Percentiles rank a stretch among this genome's conserved stretches.
These are phyloP conservation scores for Chrysosporium keratinophilum DNA, from an alignment of 2,329 filamentous ascomycete genomes.

Conservation along the genomic window DNA sequence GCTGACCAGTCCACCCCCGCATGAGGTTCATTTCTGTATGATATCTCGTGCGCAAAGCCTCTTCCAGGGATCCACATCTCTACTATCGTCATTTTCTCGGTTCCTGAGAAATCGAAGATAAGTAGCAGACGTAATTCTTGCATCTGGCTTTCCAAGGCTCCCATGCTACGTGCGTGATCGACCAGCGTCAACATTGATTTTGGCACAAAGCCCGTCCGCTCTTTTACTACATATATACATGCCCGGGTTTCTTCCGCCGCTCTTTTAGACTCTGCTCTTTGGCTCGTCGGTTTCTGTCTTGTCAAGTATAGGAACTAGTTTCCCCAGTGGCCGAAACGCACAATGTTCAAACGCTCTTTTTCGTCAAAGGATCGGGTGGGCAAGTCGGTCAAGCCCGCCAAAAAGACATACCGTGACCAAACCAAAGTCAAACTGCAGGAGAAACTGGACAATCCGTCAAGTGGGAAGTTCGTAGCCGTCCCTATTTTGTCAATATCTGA, in stretches of 20 bases:
- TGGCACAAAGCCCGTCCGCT: slow-evolving; percentile 30
- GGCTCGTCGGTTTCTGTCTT: slow-evolving; percentile 1
- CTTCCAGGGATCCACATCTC: slow-evolving; percentile 22
- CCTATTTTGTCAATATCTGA: not conserved
- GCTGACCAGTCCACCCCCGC: slow-evolving; percentile 29
- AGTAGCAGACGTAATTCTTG: slow-evolving; percentile 26
- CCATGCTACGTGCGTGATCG: slow-evolving; percentile 45
- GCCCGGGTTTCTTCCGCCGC: slow-evolving; percentile 26
- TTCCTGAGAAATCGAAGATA: slow-evolving; percentile 22
- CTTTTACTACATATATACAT: slow-evolving; percentile 29
- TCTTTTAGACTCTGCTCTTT: slow-evolving; percentile 39
- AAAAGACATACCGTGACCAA: slow-evolving; percentile 67
- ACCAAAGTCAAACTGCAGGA: slow-evolving; percentile 80
- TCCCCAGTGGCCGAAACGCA: slow-evolving; percentile 15
- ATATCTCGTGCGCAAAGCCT: slow-evolving; percentile 41
- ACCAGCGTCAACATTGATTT: slow-evolving; percentile 32
- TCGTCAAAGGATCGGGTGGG: slow-evolving; percentile 73
- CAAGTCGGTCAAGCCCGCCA: slow-evolving; percentile 70
- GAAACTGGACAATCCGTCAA: slow-evolving; percentile 55
- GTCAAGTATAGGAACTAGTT: slow-evolving; percentile 25
- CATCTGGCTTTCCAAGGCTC: slow-evolving; percentile 46
- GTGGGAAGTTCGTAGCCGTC: slow-evolving; percentile 38
- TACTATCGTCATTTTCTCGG: slow-evolving; percentile 23
- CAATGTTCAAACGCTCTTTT: slow-evolving; percentile 91
- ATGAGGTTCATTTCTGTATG: slow-evolving; percentile 19